A percentile compares a stretch with the other conserved stretches of the same genome.
These are phyloP conservation scores for Phellopilus nigrolimitatus DNA, from an alignment of 1,284 basidiomycete species.

Conservation along the genomic window DNA sequence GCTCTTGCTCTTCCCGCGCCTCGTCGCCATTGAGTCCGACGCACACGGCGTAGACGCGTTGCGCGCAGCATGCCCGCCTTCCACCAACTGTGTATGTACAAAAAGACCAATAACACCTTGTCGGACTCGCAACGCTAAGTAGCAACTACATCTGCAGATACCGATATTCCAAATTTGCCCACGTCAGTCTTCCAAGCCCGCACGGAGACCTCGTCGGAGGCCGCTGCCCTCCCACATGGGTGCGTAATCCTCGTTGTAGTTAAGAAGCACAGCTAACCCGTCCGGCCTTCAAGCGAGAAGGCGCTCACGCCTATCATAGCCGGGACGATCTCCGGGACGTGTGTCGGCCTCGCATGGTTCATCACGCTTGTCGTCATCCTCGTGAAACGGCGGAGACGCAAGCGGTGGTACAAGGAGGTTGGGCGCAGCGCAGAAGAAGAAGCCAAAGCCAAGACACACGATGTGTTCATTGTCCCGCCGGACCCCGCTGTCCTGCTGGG, in stretches of 20 bases:
- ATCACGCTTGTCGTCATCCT: slow-evolving; percentile 34
- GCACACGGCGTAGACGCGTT: neutral
- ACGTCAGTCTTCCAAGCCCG: slow-evolving; percentile 8
- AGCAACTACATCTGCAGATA: neutral
- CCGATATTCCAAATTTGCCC: neutral
- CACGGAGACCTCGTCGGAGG: slow-evolving; percentile 12
- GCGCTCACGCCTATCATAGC: slow-evolving; percentile 60
- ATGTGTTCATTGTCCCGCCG: slow-evolving; percentile 51
- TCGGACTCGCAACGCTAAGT: neutral
- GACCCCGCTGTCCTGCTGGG: slow-evolving; percentile 60
- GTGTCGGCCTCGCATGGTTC: slow-evolving; percentile 48
- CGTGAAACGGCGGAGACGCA: slow-evolving; percentile 31
- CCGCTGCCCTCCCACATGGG: slow-evolving; percentile 20
- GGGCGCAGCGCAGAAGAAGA: slow-evolving; percentile 23
- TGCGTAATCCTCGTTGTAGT: neutral
- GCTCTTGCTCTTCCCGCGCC: no score
- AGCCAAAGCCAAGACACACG: slow-evolving; percentile 26
- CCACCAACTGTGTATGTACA: slow-evolving; percentile 4
- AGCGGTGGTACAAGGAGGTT: slow-evolving; percentile 26
- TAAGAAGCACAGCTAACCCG: neutral
- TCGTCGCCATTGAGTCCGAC: neutral
- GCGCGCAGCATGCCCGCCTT: slow-evolving; percentile 5
- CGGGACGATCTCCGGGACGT: slow-evolving; percentile 52
- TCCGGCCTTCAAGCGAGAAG: slow-evolving; percentile 37
- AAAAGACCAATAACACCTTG: neutral